phyloP scores from a whole-genome alignment of 306 rosid species.

The Astragalus glycyphyllos region DNA sequence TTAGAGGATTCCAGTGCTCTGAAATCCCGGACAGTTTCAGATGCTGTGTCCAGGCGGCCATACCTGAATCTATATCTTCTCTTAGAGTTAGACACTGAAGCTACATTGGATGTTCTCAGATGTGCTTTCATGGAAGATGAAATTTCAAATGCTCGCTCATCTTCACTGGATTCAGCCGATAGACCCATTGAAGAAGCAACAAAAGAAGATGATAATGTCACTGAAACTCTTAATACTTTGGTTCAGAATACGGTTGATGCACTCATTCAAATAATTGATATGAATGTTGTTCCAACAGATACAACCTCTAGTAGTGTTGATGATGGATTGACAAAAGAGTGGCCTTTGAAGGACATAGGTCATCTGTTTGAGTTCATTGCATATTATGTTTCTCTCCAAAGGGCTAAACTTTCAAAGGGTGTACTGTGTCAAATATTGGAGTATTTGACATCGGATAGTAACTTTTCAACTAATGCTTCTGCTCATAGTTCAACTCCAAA shows the following conservation, averaged over 20 bases:
- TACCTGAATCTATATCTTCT: constrained; percentile 70
- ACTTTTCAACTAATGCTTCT: constrained; percentile 48
- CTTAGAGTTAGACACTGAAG: constrained; percentile 80
- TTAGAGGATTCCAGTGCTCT: constrained; percentile 59
- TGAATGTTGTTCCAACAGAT: constrained; percentile 54
- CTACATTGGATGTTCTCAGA: constrained; percentile 80
- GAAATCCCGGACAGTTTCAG: constrained; percentile 58
- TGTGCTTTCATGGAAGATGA: constrained; percentile 72
- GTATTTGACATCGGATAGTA: constrained; percentile 67
- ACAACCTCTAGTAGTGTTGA: constrained; percentile 49
- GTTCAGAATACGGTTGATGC: constrained; percentile 79
- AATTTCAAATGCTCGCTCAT: constrained; percentile 49
- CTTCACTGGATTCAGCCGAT: constrained; percentile 52
- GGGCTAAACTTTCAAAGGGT: constrained; percentile 68
- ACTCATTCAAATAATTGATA: constrained; percentile 66
- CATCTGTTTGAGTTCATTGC: constrained; percentile 82
- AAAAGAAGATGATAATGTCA: constrained; percentile 45
- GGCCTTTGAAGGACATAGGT: constrained; percentile 79
- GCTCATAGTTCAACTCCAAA: constrained; percentile 52
- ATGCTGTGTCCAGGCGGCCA: constrained; percentile 44
- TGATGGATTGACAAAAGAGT: constrained; percentile 48
- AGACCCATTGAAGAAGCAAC: constrained; percentile 41
- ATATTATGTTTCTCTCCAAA: constrained; percentile 75
- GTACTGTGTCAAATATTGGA: constrained; percentile 76
- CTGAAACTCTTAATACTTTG: constrained; percentile 54